Evolutionary conservation across 768 basidiomycete species (phyloP), one percentile per base, ranked within the genome.

Genomic region (Cubamyces sp.): DNA sequence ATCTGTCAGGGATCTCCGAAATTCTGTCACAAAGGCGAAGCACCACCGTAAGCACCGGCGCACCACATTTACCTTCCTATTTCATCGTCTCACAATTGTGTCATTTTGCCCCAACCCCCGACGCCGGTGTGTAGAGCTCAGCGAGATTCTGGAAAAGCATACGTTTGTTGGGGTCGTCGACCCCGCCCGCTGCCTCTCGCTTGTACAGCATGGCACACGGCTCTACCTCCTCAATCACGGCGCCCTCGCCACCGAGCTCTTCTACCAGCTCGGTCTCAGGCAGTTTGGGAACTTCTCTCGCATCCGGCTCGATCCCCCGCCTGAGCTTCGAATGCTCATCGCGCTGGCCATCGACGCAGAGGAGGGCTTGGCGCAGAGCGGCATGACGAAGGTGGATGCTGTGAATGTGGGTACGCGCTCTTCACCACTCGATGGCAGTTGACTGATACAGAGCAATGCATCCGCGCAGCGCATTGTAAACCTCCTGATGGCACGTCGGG

Each of bases 111-210:
- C 42, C 16, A 1, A 54, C 46, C 21, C 26, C 55, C 43, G 37
- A 57, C 59, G 57, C 43, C 25, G 34, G 16, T 21, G n/a, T 56
- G 25, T 68, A 98, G 96, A 86, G 50, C 76, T 98, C 41, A 83
- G 85, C 0, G 92, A 94, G 69, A 91, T 98, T 48, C 70, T 98
- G 34, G 82, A 87, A 65, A 88, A 92, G 51, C 94, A 97, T 69
- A 90, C 86, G 0, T 97, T 97, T 68, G 94, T 98, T 34, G 96
- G 96, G 2, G 86, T 98, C 40, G 92, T 94, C 8, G 94, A 96
- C 70, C 75, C 86, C 9, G 71, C 82, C 23, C 82, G 85, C 28
- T 90, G 86, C 66, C 77, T 94, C 2, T 91, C 94, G 3, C 75
- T 98, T 34, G 79, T 99, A 2, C 97, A 98, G 73, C 84, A 92